phyloP scores from a whole-genome alignment of 371 early-diverging fungal species.

The Apophysomyces variabilis region DNA sequence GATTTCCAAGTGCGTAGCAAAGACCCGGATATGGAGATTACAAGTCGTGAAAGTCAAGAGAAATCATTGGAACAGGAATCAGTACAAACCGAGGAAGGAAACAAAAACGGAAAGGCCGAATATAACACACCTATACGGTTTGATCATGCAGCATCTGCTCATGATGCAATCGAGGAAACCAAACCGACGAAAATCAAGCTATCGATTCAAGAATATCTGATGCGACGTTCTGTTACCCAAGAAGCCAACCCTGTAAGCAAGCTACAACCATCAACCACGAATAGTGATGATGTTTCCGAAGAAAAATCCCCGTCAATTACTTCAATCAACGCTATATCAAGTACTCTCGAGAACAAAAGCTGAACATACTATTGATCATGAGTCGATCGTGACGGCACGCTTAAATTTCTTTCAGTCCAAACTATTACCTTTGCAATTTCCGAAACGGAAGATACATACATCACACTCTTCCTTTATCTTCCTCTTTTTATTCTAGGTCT shows the following conservation, averaged over 20 bases:
- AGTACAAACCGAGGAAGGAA: neutral
- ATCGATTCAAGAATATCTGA: conserved; percentile 43
- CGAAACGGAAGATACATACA: neutral
- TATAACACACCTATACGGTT: neutral
- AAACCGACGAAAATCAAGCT: conserved; percentile 34
- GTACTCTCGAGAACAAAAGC: neutral
- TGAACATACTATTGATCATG: too few species aligned
- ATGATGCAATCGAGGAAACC: conserved; percentile 13
- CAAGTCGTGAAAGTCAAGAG: too few species aligned
- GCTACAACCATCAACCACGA: neutral
- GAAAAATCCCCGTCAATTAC: neutral
- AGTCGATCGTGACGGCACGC: neutral
- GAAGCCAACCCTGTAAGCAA: conserved; percentile 9
- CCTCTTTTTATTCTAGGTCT: neutral
- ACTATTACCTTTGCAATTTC: neutral
- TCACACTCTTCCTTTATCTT: neutral
- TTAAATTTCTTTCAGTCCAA: neutral
- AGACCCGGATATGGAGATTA: too few species aligned
- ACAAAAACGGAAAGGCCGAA: conserved; percentile 6
- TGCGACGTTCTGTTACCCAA: conserved; percentile 28
- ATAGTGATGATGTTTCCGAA: neutral
- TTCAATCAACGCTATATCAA: neutral
- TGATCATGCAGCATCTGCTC: neutral
- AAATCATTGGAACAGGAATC: neutral
- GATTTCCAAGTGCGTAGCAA: too few species aligned